Evolutionary conservation across 23 red algal genomes (phyloP).

Genomic region (Pyropia haitanensis): DNA sequence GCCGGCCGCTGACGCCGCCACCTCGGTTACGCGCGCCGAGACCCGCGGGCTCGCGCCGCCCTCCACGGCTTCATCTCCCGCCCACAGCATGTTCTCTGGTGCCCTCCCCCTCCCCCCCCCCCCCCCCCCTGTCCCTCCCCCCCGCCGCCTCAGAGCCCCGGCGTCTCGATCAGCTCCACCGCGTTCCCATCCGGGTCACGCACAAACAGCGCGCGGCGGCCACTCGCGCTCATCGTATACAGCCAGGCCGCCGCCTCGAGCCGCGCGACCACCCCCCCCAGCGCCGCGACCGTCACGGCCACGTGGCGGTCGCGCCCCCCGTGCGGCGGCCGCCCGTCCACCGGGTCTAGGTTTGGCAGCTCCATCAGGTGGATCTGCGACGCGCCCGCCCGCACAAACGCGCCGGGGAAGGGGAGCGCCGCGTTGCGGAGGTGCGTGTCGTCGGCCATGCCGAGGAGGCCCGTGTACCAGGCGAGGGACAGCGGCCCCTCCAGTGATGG

Average conservation of each 20-base stretch:
- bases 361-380: slow-evolving; percentile 96
- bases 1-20: no score
- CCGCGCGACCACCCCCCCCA: slow-evolving; percentile 34
- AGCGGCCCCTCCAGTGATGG: no score
- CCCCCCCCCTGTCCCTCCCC: no score
- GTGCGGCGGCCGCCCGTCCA: slow-evolving; percentile 60
- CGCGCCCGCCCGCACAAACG: slow-evolving; percentile 74
- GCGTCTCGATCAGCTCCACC: slow-evolving; percentile 82
- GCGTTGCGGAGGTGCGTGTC: slow-evolving; percentile 60
- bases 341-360: slow-evolving; percentile 56
- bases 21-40: no score
- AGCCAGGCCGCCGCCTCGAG: slow-evolving; percentile 19
- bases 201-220: slow-evolving; percentile 79
- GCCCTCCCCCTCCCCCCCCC: no score
- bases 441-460: slow-evolving; percentile 78
- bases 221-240: slow-evolving; percentile 79
- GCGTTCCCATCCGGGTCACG: slow-evolving; percentile 86
- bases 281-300: slow-evolving; percentile 48
- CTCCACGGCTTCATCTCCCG: no score
- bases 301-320: slow-evolving; percentile 70
- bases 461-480: slow-evolving; percentile 70
- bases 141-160: no score
- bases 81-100: no score
- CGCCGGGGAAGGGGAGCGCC: slow-evolving; percentile 73
- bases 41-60: no score